A percentile compares a stretch with the other conserved stretches of the same genome.
These are phyloP conservation scores for Globisporangium yorkense DNA, from an alignment of 352 stramenopile species.

Conservation along the genomic window DNA sequence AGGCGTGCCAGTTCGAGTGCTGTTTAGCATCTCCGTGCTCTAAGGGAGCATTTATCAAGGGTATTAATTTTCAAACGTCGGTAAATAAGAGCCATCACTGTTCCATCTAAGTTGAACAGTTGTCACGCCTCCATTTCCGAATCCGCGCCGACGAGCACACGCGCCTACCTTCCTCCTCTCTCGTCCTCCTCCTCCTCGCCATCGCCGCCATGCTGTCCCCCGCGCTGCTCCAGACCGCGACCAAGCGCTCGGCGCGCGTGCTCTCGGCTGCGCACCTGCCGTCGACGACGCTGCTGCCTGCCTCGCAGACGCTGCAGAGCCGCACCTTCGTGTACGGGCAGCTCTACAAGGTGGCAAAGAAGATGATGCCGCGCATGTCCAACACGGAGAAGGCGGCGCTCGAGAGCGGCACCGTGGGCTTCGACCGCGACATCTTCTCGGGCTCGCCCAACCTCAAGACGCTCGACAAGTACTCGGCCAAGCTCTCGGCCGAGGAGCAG, in stretches of 20 bases:
- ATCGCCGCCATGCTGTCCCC: conserved; percentile 24
- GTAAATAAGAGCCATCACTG: too few relatives aligned
- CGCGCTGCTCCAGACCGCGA: conserved; percentile 33
- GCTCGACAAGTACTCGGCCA: conserved; percentile 93
- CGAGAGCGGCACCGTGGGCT: conserved; percentile 94
- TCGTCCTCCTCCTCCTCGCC: neutral
- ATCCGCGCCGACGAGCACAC: neutral
- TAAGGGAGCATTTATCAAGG: too few relatives aligned
- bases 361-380: conserved; percentile 94
- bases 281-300: conserved; percentile 23
- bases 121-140: neutral
- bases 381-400: conserved; percentile 95
- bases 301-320: conserved; percentile 52
- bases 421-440: conserved; percentile 97
- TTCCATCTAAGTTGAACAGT: too few relatives aligned
- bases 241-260: conserved; percentile 25
- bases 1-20: too few relatives aligned
- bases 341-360: conserved; percentile 92
- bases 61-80: too few relatives aligned
- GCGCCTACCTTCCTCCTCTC: neutral
- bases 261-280: conserved; percentile 3
- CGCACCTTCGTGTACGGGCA: conserved; percentile 82
- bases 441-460: conserved; percentile 89
- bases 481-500: conserved; percentile 91
- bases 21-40: too few relatives aligned